These are phyloP conservation scores for Paratinospora sagittata DNA, from an alignment of 164 flowering plant genomes.

Conservation along the genomic window DNA sequence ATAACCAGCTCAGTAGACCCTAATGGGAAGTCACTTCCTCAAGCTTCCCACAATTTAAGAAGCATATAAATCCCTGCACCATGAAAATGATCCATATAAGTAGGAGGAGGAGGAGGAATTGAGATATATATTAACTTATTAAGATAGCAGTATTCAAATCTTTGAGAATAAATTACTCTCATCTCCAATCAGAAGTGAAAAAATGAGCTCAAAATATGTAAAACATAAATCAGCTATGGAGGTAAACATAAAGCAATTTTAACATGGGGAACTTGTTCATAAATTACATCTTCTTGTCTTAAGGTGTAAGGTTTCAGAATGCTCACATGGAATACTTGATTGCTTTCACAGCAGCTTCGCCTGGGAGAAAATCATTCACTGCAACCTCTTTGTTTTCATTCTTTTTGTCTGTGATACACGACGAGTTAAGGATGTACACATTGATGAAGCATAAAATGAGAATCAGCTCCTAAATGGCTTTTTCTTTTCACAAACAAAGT, in stretches of 20 bases:
- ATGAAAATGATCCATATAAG: slow-evolving; percentile 3
- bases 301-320: slow-evolving; percentile 8
- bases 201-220: no score
- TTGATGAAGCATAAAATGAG: not conserved
- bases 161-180: not conserved
- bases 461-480: not conserved
- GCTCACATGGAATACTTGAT: slow-evolving; percentile 83
- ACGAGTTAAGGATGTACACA: slow-evolving; percentile 26
- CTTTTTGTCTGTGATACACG: slow-evolving; percentile 59
- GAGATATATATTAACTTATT: not conserved
- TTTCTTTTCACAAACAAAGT: not conserved
- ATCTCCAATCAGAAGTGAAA: slow-evolving; percentile 1
- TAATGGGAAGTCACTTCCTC: slow-evolving; percentile 46
- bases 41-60: slow-evolving; percentile 75
- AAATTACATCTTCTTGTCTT: not conserved
- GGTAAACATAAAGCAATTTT: no score
- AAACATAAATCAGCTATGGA: not conserved
- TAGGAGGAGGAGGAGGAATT: not conserved
- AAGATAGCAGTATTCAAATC: not conserved
- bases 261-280: not conserved
- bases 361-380: slow-evolving; percentile 83
- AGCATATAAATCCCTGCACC: slow-evolving; percentile 76
- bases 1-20: not conserved
- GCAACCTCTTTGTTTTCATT: slow-evolving; percentile 85
- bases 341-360: slow-evolving; percentile 63